phyloP scores from a whole-genome alignment of 169 alveolate species.

The Eimeria nieschulzi region DNA sequence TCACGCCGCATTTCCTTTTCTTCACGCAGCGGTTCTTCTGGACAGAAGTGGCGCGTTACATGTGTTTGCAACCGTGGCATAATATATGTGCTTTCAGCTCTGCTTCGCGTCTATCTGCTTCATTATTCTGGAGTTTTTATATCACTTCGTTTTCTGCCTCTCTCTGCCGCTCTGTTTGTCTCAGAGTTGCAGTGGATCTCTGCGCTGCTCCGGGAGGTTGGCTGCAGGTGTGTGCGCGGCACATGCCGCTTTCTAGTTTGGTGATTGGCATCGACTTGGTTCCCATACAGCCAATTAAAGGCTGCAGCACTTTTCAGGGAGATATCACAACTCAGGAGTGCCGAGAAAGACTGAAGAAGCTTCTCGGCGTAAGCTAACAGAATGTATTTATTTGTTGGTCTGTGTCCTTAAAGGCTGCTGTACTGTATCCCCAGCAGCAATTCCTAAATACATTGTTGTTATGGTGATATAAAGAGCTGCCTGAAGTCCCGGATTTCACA shows the following conservation, averaged over 20 bases:
- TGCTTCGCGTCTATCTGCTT: too few species aligned
- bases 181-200: conserved; percentile 92
- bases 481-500: too few species aligned
- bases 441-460: too few species aligned
- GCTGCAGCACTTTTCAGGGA: conserved; percentile 91
- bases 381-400: neutral
- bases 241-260: conserved; percentile 91
- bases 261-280: conserved; percentile 98
- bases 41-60: too few species aligned
- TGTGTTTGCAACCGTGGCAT: too few species aligned
- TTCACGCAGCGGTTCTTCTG: too few species aligned
- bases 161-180: conserved; percentile 77
- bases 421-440: too few species aligned
- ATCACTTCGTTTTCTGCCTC: neutral
- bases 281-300: conserved; percentile 97
- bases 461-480: too few species aligned
- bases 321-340: conserved; percentile 95
- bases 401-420: too few species aligned
- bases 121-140: too few species aligned
- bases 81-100: too few species aligned
- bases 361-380: conserved; percentile 62
- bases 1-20: too few species aligned
- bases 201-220: conserved; percentile 99
- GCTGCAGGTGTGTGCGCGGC: conserved; percentile 93
- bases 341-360: conserved; percentile 72